These are phyloP conservation scores for Rhodotorula kratochvilovae DNA, from an alignment of 768 basidiomycete genomes.

Conservation along the genomic window DNA sequence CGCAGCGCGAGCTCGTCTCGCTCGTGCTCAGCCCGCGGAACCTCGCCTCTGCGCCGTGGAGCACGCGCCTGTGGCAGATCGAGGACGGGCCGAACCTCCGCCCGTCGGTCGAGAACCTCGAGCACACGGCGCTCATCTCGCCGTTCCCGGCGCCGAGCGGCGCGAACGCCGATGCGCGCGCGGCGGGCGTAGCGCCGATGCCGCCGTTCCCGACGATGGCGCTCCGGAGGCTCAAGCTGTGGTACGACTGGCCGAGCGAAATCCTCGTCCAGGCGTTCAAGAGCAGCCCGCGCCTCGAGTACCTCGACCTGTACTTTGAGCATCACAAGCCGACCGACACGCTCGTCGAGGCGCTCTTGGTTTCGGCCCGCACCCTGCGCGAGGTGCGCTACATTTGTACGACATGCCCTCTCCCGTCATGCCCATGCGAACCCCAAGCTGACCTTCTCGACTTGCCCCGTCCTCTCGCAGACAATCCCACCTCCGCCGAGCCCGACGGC, in stretches of 20 bases:
- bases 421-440: no score
- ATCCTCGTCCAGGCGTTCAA: neutral
- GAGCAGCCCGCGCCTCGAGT: neutral
- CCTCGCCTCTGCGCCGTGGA: neutral
- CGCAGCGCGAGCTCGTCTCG: neutral
- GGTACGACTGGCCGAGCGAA: neutral
- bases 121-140: neutral
- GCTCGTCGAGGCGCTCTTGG: neutral
- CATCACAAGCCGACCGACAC: neutral
- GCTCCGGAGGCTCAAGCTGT: neutral
- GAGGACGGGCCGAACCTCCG: neutral
- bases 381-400: slow-evolving; percentile 2
- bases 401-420: neutral
- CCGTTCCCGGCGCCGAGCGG: neutral
- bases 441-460: neutral
- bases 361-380: neutral
- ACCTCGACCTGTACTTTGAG: slow-evolving; percentile 3
- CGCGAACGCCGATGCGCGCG: neutral
- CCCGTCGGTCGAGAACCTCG: slow-evolving; percentile 3
- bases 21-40: neutral
- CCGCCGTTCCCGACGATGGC: neutral
- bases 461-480: slow-evolving; percentile 5
- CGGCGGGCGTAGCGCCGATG: neutral
- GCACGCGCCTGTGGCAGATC: neutral
- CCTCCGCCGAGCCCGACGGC: neutral